Base-by-base conservation (phyloP, 208 protist genomes). In the Trypanosoma boissoni region DNA sequence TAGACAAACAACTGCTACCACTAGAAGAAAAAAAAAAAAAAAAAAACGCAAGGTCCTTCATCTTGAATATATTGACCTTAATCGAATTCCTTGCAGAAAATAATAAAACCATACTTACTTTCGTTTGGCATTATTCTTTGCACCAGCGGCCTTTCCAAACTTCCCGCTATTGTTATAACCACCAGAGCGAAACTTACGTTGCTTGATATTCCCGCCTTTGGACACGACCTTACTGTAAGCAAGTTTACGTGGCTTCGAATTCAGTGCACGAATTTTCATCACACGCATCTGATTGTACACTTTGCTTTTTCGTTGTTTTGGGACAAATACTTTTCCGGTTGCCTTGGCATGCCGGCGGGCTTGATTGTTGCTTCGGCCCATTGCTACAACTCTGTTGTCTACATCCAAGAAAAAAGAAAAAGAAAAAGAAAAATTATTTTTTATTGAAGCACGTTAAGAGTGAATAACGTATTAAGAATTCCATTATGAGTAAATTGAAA, bases 321-420 rank as follows among this genome's bases (percentile, higher is more conserved):
- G 84, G 24, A 91, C 75, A 68, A 91, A 94, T 6, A 49, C 12
- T 55, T 71, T 74, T 7, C 83, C 78, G 7, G 65, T 52, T 7
- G 60, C 56, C 71, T 94, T 94, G 32, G 72, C 68, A 23, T 60
- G 76, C 31, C 82, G 82, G 2, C 88, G 72, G 6, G 76, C 74
- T 65, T 92, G 88, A 37, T 94, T 94, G 58, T 94, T 94, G 65
- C 88, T 94, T 20, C 83, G 78, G 1, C 84, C 88, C 88, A 94
- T 94, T 24, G 4, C 31, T 48, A 57, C 7, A 29, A 0, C 10
- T 32, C 12, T 18, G 26, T 32, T 52, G 18, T 32, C 7, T 32
- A 52, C 28, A 52, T 34, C 37, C 4, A 31, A 45, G 58, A 37
- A 31, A 45, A 18, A 18, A 27, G 39, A 16, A 41, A 42, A 50